Percentiles rank a stretch among this genome's conserved stretches.
phyloP scores from a whole-genome alignment of 495 filamentous ascomycete species.

The Xanthoparmelia taractica region DNA sequence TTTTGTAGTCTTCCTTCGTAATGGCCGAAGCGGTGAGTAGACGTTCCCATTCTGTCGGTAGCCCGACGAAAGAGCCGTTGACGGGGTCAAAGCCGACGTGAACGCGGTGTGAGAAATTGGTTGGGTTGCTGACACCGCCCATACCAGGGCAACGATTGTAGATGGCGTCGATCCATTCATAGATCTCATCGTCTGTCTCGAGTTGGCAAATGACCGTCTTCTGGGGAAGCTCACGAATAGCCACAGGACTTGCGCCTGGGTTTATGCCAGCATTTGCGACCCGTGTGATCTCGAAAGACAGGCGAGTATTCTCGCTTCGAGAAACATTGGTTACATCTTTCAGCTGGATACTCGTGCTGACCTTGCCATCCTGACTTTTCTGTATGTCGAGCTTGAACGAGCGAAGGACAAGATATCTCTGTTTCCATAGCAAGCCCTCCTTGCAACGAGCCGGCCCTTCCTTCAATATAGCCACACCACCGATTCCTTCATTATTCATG shows the following conservation, averaged over 20 bases:
- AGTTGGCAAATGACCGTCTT: constrained; percentile 81
- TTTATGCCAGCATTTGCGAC: constrained; percentile 55
- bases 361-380: constrained; percentile 79
- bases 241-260: constrained; percentile 42
- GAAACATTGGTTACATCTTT: constrained; percentile 78
- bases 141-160: constrained; percentile 93
- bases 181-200: constrained; percentile 89
- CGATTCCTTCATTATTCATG: constrained; percentile 52
- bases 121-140: constrained; percentile 96
- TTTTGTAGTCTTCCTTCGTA: constrained; percentile 94
- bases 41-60: constrained; percentile 94
- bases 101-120: constrained; percentile 91
- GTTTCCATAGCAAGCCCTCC: constrained; percentile 88
- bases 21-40: constrained; percentile 90
- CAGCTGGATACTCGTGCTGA: constrained; percentile 69
- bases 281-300: constrained; percentile 86
- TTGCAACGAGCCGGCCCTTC: constrained; percentile 81
- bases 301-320: constrained; percentile 76
- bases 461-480: constrained; percentile 68
- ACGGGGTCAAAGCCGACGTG: constrained; percentile 96
- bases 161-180: constrained; percentile 97
- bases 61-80: constrained; percentile 84
- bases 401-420: constrained; percentile 78
- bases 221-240: constrained; percentile 63
- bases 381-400: constrained; percentile 85